Evolutionary conservation across 129 eudicot species (phyloP).

Genomic region (Heracleum sosnowskyi): DNA sequence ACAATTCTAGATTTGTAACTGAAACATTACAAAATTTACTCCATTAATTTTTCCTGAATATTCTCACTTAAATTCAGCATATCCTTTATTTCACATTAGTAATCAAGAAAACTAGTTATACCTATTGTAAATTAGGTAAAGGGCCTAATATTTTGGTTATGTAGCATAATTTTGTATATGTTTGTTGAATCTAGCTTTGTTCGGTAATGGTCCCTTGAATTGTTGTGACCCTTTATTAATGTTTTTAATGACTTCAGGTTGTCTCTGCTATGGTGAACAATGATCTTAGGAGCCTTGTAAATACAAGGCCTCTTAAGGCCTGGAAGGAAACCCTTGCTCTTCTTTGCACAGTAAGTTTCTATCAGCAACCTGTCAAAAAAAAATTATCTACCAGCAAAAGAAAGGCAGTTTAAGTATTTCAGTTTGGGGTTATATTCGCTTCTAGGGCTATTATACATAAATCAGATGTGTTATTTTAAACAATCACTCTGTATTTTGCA

Average conservation of each 20-base stretch:
- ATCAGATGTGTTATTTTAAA: not conserved
- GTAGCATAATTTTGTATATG: not conserved
- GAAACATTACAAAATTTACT: too few relatives aligned
- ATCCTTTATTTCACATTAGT: too few relatives aligned
- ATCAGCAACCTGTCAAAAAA: too few relatives aligned
- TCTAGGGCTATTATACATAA: not conserved
- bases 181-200: not conserved
- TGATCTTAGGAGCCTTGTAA: slow-evolving; percentile 83
- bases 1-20: too few relatives aligned
- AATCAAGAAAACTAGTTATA: too few relatives aligned
- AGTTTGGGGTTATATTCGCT: not conserved
- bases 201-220: not conserved
- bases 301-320: slow-evolving; percentile 73
- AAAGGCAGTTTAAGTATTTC: not conserved
- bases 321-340: slow-evolving; percentile 99
- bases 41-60: too few relatives aligned
- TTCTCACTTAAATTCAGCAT: too few relatives aligned
- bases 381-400: not conserved
- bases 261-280: slow-evolving; percentile 91
- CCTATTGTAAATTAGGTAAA: too few relatives aligned
- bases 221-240: not conserved
- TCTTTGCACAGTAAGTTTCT: slow-evolving; percentile 80
- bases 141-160: not conserved
- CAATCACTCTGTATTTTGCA: not conserved
- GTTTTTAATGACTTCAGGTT: slow-evolving; percentile 35